Percentiles rank a stretch among this genome's conserved stretches.
phyloP scores from a whole-genome alignment of 1,284 basidiomycete species.

The Baeospora myosura region DNA sequence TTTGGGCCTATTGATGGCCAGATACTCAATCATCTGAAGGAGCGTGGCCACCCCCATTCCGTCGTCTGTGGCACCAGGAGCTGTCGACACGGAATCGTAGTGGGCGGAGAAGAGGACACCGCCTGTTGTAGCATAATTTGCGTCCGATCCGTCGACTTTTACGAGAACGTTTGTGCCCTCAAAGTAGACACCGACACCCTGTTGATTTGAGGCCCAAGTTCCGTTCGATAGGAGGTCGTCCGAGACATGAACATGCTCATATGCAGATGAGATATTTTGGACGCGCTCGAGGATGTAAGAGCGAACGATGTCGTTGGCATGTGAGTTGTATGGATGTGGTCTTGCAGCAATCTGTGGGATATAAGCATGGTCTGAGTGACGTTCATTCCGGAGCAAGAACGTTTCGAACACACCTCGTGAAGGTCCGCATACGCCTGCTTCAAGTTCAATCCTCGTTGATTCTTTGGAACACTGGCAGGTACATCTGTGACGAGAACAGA shows the following conservation, averaged over 20 bases:
- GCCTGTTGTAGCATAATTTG: conserved; percentile 19
- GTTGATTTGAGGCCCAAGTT: conserved; percentile 32
- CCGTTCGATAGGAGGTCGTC: conserved; percentile 56
- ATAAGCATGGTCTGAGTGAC: neutral
- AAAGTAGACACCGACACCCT: conserved; percentile 44
- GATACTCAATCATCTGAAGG: conserved; percentile 56
- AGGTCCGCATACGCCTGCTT: conserved; percentile 55
- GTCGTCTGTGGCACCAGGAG: conserved; percentile 69
- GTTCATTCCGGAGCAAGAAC: neutral
- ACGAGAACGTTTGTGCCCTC: conserved; percentile 69
- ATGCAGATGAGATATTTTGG: conserved; percentile 31
- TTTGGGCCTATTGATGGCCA: conserved; percentile 43
- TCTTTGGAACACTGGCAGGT: conserved; percentile 39
- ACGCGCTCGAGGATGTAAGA: conserved; percentile 52
- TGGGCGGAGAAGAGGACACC: conserved; percentile 74
- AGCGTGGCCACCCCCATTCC: conserved; percentile 67
- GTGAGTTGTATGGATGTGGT: conserved; percentile 72
- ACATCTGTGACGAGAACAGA: conserved; percentile 51
- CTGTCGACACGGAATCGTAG: conserved; percentile 73
- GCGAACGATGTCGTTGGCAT: conserved; percentile 63
- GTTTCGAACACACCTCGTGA: conserved; percentile 38
- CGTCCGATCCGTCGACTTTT: conserved; percentile 54
- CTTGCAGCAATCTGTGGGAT: conserved; percentile 48
- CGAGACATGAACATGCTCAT: conserved; percentile 39
- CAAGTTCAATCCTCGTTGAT: conserved; percentile 46